These are phyloP conservation scores for Lobosporangium transversale DNA, from an alignment of 192 early-diverging fungal species.

Conservation along the genomic window DNA sequence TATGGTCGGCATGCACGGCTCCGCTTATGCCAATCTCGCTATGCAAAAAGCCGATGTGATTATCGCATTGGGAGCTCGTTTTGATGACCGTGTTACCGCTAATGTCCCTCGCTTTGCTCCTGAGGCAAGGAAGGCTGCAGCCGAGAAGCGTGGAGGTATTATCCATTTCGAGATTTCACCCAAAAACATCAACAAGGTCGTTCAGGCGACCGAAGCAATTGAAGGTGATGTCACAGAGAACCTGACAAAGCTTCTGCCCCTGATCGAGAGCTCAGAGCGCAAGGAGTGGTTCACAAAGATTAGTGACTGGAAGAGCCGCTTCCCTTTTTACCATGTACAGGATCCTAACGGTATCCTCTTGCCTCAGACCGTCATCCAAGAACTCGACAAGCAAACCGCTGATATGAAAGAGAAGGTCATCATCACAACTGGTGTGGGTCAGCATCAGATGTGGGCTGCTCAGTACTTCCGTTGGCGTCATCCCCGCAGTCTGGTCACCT, in stretches of 20 bases:
- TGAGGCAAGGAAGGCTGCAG: constrained; percentile 88
- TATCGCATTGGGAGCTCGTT: constrained; percentile 95
- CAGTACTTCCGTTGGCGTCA: constrained; percentile 94
- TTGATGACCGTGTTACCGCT: constrained; percentile 98
- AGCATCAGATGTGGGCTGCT: constrained; percentile 99
- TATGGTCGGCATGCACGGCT: constrained; percentile 99
- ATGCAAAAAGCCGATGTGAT: constrained; percentile 97
- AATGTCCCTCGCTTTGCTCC: constrained; percentile 85
- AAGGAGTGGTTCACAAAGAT: constrained; percentile 89
- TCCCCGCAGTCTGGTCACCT: constrained; percentile 91
- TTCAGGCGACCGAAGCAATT: constrained; percentile 89
- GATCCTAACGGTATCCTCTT: constrained; percentile 78
- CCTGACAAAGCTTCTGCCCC: constrained; percentile 80
- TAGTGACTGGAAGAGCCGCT: constrained; percentile 89
- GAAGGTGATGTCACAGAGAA: constrained; percentile 96
- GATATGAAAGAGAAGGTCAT: constrained; percentile 92
- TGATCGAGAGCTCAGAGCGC: constrained; percentile 74
- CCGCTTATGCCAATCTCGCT: constrained; percentile 96
- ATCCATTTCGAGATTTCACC: constrained; percentile 99
- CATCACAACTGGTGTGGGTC: constrained; percentile 96
- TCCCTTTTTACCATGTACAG: constrained; percentile 86
- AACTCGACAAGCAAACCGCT: constrained; percentile 85
- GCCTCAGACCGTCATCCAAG: constrained; percentile 95
- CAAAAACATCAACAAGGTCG: constrained; percentile 99
- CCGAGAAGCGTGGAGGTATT: constrained; percentile 91